phyloP scores from a whole-genome alignment of 495 filamentous ascomycete species.

The Oidiodendron maius region DNA sequence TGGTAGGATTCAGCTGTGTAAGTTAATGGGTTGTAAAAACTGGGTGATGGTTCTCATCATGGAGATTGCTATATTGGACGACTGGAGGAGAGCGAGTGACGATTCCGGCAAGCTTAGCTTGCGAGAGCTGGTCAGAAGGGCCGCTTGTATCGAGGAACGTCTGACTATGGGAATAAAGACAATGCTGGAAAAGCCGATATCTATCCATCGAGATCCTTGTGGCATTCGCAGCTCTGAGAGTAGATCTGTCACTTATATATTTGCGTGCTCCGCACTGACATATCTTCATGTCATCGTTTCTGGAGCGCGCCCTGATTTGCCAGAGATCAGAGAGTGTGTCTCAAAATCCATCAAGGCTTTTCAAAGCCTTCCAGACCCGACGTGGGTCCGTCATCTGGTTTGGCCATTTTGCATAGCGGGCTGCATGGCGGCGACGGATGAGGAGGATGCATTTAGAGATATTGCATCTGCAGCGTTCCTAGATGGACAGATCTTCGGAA shows the following conservation, averaged over 20 bases:
- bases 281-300: neutral
- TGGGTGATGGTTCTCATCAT: neutral
- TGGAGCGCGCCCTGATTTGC: too few relatives aligned
- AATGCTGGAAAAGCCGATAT: too few relatives aligned
- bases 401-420: too few relatives aligned
- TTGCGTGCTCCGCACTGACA: neutral
- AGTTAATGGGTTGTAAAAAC: neutral
- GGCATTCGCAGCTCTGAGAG: too few relatives aligned
- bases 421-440: conserved; percentile 10
- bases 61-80: neutral
- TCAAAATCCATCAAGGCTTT: too few relatives aligned
- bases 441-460: conserved; percentile 4
- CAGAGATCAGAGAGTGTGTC: too few relatives aligned
- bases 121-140: neutral
- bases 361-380: too few relatives aligned
- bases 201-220: too few relatives aligned
- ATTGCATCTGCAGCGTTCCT: neutral
- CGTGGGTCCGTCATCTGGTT: conserved; percentile 13
- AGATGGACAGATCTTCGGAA: conserved; percentile 1
- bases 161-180: too few relatives aligned
- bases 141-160: neutral
- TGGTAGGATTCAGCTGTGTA: neutral
- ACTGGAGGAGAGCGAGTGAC: neutral
- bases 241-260: too few relatives aligned
- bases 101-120: neutral